A percentile compares a stretch with the other conserved stretches of the same genome.
phyloP scores from a whole-genome alignment of 345 rosid species.

The Eucalyptus curtisii region DNA sequence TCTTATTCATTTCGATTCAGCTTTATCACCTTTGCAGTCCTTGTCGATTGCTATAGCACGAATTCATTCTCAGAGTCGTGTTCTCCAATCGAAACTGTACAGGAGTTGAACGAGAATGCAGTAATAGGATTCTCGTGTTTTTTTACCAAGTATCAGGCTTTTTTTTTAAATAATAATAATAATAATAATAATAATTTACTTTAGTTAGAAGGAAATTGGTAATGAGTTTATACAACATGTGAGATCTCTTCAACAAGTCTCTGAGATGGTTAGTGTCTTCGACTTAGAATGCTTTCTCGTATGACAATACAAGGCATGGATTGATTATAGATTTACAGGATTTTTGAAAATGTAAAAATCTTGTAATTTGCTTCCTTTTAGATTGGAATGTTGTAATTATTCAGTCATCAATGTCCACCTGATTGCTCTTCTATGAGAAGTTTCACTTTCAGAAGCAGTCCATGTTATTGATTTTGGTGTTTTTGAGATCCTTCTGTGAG shows the following conservation, averaged over 20 bases:
- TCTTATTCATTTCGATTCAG: conserved; percentile 53
- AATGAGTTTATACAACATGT: background rate
- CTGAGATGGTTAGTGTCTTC: background rate
- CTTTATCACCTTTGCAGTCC: conserved; percentile 70
- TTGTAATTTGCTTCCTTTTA: background rate
- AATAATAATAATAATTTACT: background rate
- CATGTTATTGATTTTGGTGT: background rate
- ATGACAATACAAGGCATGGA: background rate
- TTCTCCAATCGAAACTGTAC: conserved; percentile 32
- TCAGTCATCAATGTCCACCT: background rate
- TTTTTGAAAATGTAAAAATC: background rate
- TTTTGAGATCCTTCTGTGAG: background rate
- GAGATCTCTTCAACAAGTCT: background rate
- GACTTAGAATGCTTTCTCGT: background rate
- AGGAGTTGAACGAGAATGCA: background rate
- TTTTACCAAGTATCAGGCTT: background rate
- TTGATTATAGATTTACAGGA: background rate
- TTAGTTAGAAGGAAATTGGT: background rate
- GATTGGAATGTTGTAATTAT: background rate
- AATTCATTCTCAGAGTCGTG: conserved; percentile 55
- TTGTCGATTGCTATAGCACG: conserved; percentile 75
- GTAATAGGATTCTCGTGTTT: background rate
- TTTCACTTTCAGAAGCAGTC: background rate
- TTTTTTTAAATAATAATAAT: background rate
- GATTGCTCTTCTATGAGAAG: background rate